phyloP scores from a whole-genome alignment of 768 basidiomycete genomes.

The Kwoniella botswanensis region DNA sequence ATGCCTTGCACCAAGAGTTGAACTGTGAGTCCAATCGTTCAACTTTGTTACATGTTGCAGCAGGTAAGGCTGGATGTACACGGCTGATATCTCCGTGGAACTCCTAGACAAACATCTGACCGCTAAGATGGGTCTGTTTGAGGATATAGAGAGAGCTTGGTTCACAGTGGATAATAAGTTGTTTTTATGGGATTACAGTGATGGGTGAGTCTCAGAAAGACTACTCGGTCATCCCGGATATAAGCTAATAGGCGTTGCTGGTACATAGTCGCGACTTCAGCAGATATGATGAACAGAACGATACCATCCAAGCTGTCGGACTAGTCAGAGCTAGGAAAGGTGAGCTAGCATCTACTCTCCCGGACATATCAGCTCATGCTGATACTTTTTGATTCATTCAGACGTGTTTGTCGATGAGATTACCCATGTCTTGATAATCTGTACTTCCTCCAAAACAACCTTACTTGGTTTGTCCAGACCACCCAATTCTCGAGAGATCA shows the following conservation, averaged over 20 bases:
- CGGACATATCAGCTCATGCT: background rate
- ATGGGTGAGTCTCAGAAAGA: conserved; percentile 72
- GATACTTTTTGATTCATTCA: conserved; percentile 17
- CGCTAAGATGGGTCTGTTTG: conserved; percentile 75
- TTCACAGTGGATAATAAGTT: conserved; percentile 92
- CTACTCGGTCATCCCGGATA: no score
- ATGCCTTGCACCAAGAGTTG: conserved; percentile 49
- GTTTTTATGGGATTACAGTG: conserved; percentile 94
- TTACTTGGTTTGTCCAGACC: conserved; percentile 73
- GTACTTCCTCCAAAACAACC: conserved; percentile 79
- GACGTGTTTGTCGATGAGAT: conserved; percentile 91
- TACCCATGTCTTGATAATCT: conserved; percentile 82
- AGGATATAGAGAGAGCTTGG: conserved; percentile 93
- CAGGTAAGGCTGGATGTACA: background rate
- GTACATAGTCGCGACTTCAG: conserved; percentile 76
- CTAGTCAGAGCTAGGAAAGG: conserved; percentile 71
- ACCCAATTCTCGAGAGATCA: conserved; percentile 73
- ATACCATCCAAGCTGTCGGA: conserved; percentile 85
- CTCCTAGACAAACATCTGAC: conserved; percentile 43
- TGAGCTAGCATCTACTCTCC: conserved; percentile 9
- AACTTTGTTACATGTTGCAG: background rate
- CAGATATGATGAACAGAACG: conserved; percentile 88
- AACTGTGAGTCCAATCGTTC: conserved; percentile 33
- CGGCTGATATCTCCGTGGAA: background rate
- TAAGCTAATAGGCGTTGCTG: no score